A percentile compares a stretch with the other conserved stretches of the same genome.
phyloP scores from a whole-genome alignment of 371 early-diverging fungal species.

The Basidiobolus meristosporus region DNA sequence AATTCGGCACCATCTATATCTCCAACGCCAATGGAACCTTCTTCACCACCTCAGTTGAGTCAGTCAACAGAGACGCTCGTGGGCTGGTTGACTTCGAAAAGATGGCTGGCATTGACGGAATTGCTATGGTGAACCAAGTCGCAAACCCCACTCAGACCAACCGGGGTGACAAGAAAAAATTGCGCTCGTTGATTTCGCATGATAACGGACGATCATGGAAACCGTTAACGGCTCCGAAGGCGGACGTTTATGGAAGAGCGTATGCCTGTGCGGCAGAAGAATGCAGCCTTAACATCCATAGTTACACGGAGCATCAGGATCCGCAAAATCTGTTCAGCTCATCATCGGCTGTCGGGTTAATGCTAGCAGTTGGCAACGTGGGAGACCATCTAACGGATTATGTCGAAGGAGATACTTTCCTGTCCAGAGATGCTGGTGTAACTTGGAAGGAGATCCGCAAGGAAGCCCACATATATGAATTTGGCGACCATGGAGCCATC shows the following conservation, averaged over 20 bases:
- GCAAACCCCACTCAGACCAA: constrained; percentile 32
- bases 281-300: constrained; percentile 62
- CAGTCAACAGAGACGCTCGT: constrained; percentile 55
- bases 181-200: constrained; percentile 52
- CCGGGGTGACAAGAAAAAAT: too few species aligned
- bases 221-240: too few species aligned
- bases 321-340: constrained; percentile 57
- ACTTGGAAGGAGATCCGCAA: constrained; percentile 49
- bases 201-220: too few species aligned
- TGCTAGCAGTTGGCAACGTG: constrained; percentile 85
- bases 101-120: constrained; percentile 77
- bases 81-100: constrained; percentile 90
- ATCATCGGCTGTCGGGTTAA: constrained; percentile 68
- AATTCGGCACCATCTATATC: constrained; percentile 66
- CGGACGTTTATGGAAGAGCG: too few species aligned
- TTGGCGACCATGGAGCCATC: constrained; percentile 73
- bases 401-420: constrained; percentile 52
- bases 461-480: constrained; percentile 63
- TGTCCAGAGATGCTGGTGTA: constrained; percentile 72
- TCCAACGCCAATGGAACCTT: constrained; percentile 77
- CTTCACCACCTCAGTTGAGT: constrained; percentile 39
- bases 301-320: constrained; percentile 59
- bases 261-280: too few species aligned
- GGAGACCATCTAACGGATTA: constrained; percentile 44
- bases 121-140: constrained; percentile 72